phyloP scores from a whole-genome alignment of 2,329 filamentous ascomycete species.

The Pyrenochaeta sp. region DNA sequence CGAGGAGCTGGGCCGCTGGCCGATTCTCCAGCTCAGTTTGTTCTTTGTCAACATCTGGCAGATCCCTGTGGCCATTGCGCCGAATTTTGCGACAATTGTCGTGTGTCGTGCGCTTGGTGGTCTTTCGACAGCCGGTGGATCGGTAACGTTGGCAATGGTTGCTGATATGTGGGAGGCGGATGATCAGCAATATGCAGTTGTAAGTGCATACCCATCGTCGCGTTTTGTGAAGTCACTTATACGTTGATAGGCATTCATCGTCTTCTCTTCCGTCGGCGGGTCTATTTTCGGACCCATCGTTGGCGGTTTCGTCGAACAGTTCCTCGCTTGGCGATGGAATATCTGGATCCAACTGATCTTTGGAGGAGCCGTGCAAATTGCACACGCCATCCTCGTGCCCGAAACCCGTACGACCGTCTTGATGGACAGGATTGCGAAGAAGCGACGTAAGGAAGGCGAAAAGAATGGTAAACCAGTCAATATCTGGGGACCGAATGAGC shows the following conservation, averaged over 20 bases:
- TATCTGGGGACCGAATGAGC: constrained; percentile 77
- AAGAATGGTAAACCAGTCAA: constrained; percentile 66
- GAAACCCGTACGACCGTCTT: constrained; percentile 80
- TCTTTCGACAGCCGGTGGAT: constrained; percentile 65
- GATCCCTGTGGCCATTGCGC: constrained; percentile 68
- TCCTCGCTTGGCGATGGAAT: constrained; percentile 76
- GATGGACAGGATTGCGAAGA: constrained; percentile 81
- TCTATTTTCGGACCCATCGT: constrained; percentile 79
- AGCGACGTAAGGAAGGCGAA: constrained; percentile 68
- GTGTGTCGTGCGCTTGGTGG: constrained; percentile 61
- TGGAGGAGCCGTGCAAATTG: constrained; percentile 71
- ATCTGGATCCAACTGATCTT: constrained; percentile 90
- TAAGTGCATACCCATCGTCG: constrained; percentile 16
- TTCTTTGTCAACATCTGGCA: constrained; percentile 81
- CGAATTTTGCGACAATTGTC: constrained; percentile 74
- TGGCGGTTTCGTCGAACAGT: constrained; percentile 76
- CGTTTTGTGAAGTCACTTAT: too few species aligned
- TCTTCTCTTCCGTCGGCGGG: constrained; percentile 80
- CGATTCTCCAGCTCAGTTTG: constrained; percentile 75
- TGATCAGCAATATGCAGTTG: constrained; percentile 73
- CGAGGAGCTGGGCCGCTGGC: constrained; percentile 81
- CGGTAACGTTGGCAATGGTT: constrained; percentile 70
- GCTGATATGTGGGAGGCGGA: constrained; percentile 65
- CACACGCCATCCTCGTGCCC: constrained; percentile 74
- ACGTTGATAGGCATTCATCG: constrained; percentile 54